Evolutionary conservation across 352 stramenopile genomes (phyloP), one percentile per base, ranked within the genome.

Genomic region (Pythium dissimile): DNA sequence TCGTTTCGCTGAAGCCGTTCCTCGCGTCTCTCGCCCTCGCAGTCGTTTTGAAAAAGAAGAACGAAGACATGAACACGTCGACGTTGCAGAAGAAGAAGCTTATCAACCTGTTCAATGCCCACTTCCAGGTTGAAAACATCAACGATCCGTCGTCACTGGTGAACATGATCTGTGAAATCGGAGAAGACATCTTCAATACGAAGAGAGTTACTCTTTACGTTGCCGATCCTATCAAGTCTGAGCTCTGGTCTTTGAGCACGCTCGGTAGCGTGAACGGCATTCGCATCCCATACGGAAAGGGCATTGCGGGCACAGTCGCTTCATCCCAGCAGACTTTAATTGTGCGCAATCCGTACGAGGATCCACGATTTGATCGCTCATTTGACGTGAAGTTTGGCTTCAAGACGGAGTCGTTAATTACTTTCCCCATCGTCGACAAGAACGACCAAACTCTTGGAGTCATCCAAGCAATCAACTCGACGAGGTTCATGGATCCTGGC

Each of bases 361-460:
- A 90, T 43, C 62, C 77, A 13, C 80, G 80, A 16, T 95, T 95
- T 58, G 85, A 94, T 60, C 67, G 63, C 5, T 90, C 82, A 38
- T 84, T 93, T 24, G 86, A 96, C 66, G 52, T 77, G 31, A 87
- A 86, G 63, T 87, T 88, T 42, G 82, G 84, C 30, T 96, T 92
- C 72, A 86, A 86, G 49, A 94, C 87, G 0, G 76, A 90, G 37
- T 89, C 75, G 27, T 54, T 92, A 13, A 58, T 94, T 18, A 88
- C 77, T 11, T 79, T 94, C 11, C 82, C 85, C 1, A 73, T 96
- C 11, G 51, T 88, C 13, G 70, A 89, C 39, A 79, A 75, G 32
- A 80, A 82, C 18, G 77, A 75, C 8, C 77, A 86, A 64, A 87
- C 76, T 2, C 59, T 92, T 5, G 82, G 77, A 20, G 82, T 92